These are phyloP conservation scores for Globisporangium viniferum DNA, from an alignment of 352 stramenopile genomes.

Conservation along the genomic window DNA sequence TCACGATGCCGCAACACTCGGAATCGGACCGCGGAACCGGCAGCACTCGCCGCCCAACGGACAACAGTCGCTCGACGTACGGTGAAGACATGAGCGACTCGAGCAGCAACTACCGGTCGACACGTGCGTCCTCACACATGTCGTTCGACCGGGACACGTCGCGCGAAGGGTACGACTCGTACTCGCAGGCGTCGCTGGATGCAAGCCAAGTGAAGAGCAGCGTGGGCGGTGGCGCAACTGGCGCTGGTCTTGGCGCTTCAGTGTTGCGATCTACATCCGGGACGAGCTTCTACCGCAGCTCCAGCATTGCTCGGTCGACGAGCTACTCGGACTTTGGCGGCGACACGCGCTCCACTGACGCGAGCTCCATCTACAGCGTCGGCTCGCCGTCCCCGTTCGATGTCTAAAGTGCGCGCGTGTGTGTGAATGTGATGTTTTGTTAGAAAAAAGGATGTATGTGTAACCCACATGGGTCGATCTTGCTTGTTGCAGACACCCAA, in stretches of 20 bases:
- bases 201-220: background rate
- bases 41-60: background rate
- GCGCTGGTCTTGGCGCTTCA: background rate
- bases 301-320: constrained; percentile 7
- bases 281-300: constrained; percentile 17
- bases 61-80: constrained; percentile 6
- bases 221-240: background rate
- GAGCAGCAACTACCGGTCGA: constrained; percentile 19
- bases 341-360: constrained; percentile 14
- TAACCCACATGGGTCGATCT: background rate
- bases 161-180: constrained; percentile 2
- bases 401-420: background rate
- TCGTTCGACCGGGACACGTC: constrained; percentile 8
- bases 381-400: constrained; percentile 9
- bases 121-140: constrained; percentile 8
- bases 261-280: constrained; percentile 1
- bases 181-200: background rate
- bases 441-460: background rate
- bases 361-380: constrained; percentile 20
- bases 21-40: constrained; percentile 16
- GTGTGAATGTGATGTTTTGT: background rate
- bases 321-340: constrained; percentile 12
- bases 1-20: constrained; percentile 42
- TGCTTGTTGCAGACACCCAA: background rate
- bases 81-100: constrained; percentile 13